A percentile compares a stretch with the other conserved stretches of the same genome.
Conservation (phyloP, 306 rosid species). For the Trifolium repens region DNA sequence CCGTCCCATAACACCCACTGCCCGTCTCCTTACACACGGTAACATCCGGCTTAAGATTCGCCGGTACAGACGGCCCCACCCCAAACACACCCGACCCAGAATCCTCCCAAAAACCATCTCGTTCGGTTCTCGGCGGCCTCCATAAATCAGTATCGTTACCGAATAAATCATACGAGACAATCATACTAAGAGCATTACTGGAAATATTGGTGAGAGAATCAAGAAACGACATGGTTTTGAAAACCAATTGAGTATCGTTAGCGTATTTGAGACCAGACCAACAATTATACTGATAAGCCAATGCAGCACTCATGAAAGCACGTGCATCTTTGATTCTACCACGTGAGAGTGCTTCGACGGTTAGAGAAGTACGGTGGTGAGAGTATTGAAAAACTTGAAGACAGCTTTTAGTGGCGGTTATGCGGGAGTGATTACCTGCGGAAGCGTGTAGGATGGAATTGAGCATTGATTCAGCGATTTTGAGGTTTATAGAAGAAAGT, state of each 20-base stretch:
- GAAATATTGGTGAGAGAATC: slow-evolving; percentile 51
- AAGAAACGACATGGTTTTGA: slow-evolving; percentile 68
- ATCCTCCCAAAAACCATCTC: slow-evolving; percentile 78
- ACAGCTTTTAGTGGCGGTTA: slow-evolving; percentile 58
- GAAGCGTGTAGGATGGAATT: slow-evolving; percentile 51
- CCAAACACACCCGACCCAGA: slow-evolving; percentile 17
- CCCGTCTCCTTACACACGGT: slow-evolving; percentile 63
- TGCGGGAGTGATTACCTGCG: slow-evolving; percentile 37
- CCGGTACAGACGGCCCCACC: slow-evolving; percentile 35
- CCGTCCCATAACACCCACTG: slow-evolving; percentile 56
- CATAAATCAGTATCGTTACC: slow-evolving; percentile 64
- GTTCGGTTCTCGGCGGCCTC: slow-evolving; percentile 80
- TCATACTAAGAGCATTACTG: slow-evolving; percentile 85
- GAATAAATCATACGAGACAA: slow-evolving; percentile 55
- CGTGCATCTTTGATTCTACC: slow-evolving; percentile 63
- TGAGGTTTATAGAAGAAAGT: slow-evolving; percentile 53
- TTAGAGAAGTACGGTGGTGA: slow-evolving; percentile 52
- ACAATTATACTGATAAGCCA: slow-evolving; percentile 78
- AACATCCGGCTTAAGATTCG: slow-evolving; percentile 51
- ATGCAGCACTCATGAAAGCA: slow-evolving; percentile 75
- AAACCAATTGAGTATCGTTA: slow-evolving; percentile 63
- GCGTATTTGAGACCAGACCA: slow-evolving; percentile 84
- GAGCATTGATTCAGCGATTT: slow-evolving; percentile 55
- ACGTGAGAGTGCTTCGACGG: slow-evolving; percentile 50
- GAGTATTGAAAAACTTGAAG: slow-evolving; percentile 55